Conservation (phyloP, 495 filamentous ascomycete genomes). For the Aspergillus bridgeri region DNA sequence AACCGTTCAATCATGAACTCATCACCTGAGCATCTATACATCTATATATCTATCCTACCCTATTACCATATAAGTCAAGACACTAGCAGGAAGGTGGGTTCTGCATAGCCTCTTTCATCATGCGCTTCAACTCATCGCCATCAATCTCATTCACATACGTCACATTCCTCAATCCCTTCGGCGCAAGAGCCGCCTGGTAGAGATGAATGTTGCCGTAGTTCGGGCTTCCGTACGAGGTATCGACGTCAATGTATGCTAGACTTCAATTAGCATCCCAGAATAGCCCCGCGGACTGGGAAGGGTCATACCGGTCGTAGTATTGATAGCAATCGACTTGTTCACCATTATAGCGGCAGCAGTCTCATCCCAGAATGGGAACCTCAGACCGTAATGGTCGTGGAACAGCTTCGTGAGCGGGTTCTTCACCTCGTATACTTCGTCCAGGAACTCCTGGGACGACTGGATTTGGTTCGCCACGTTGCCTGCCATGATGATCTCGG, state of each 20-base stretch:
- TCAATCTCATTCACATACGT: conserved; percentile 35
- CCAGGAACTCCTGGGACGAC: conserved; percentile 25
- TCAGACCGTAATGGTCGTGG: conserved; percentile 29
- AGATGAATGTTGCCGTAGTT: conserved; percentile 34
- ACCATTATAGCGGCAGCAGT: conserved; percentile 39
- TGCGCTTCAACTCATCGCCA: conserved; percentile 25
- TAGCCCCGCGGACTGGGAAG: no score
- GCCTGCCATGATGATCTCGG: conserved; percentile 37
- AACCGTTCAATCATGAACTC: no score
- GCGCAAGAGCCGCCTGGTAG: conserved; percentile 32
- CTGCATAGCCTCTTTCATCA: conserved; percentile 28
- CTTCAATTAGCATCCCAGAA: conserved; percentile 2
- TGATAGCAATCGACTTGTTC: conserved; percentile 27
- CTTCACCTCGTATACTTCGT: conserved; percentile 20
- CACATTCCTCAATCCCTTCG: conserved; percentile 25
- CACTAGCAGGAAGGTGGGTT: conserved; percentile 14
- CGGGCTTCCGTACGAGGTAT: conserved; percentile 33
- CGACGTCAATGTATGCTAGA: conserved; percentile 18
- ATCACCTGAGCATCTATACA: no score
- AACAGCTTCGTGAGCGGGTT: conserved; percentile 33
- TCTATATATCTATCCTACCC: no score
- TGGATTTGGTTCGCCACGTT: conserved; percentile 40
- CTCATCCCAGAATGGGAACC: conserved; percentile 41
- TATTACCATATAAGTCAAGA: no score
- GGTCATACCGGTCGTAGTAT: conserved; percentile 24